phyloP scores from a whole-genome alignment of 768 basidiomycete species.

The Tricholoma furcatifolium region DNA sequence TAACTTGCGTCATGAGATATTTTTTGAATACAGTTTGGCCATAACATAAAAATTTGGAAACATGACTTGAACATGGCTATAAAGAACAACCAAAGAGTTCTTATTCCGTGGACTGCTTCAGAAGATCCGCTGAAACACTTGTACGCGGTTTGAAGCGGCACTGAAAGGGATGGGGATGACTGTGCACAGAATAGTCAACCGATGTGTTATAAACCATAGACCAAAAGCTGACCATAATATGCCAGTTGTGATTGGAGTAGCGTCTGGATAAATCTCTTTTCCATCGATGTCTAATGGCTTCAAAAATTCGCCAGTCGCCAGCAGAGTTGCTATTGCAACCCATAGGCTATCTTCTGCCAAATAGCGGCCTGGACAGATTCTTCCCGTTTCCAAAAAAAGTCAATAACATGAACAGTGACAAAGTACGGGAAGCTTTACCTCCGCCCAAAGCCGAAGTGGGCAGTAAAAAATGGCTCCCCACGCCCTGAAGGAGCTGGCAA shows the following conservation, averaged over 20 bases:
- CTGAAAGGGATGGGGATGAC: too few species aligned
- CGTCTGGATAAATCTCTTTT: neutral
- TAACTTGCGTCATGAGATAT: too few species aligned
- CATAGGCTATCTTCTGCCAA: neutral
- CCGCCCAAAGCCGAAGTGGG: conserved; percentile 28
- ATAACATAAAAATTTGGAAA: too few species aligned
- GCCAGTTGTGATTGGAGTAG: neutral
- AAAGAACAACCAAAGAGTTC: too few species aligned
- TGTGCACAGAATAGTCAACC: too few species aligned
- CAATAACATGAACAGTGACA: neutral
- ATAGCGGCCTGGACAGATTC: neutral
- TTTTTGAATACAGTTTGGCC: too few species aligned
- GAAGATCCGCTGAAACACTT: too few species aligned
- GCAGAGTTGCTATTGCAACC: neutral
- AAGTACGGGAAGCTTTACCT: conserved; percentile 11
- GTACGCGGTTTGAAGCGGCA: too few species aligned
- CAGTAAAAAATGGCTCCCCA: conserved; percentile 23
- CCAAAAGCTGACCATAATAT: neutral
- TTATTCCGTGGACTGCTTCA: too few species aligned
- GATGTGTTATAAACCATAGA: neutral
- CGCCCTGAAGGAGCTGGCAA: conserved; percentile 17
- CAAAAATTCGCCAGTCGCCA: neutral
- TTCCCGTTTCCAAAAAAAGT: neutral
- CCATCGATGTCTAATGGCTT: neutral
- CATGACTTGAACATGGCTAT: too few species aligned